A percentile compares a stretch with the other conserved stretches of the same genome.
These are phyloP conservation scores for Amborella trichopoda DNA, from an alignment of 164 flowering plant genomes.

Conservation along the genomic window DNA sequence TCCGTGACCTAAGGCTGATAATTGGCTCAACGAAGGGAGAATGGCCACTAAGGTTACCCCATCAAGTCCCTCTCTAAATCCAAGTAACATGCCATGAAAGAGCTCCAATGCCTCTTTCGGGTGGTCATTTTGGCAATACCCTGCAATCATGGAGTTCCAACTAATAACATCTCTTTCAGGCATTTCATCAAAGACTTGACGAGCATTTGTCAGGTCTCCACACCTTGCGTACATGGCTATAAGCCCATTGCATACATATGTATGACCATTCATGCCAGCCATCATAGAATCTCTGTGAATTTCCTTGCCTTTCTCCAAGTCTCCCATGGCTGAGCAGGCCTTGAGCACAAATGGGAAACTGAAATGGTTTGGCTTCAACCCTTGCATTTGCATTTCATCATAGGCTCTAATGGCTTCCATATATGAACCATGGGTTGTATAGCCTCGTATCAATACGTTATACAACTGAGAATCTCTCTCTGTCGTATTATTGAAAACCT, in stretches of 20 bases:
- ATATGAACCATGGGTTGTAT: conserved; percentile 23
- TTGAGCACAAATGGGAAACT: conserved; percentile 33
- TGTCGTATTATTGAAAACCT: conserved; percentile 22
- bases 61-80: conserved; percentile 13
- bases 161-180: conserved; percentile 24
- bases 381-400: conserved; percentile 12
- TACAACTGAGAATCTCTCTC: conserved; percentile 33
- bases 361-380: conserved; percentile 15
- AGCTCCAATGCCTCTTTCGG: conserved; percentile 17
- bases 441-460: conserved; percentile 29
- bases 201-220: conserved; percentile 10
- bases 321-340: conserved; percentile 27
- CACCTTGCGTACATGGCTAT: conserved; percentile 27
- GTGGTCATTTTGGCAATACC: conserved; percentile 20
- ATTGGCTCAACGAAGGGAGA: conserved; percentile 29
- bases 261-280: conserved; percentile 22
- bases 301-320: conserved; percentile 11
- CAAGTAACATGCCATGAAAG: conserved; percentile 15
- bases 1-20: conserved; percentile 22
- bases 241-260: conserved; percentile 34
- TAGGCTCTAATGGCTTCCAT: conserved; percentile 16
- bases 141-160: conserved; percentile 39
- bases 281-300: conserved; percentile 25
- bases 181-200: conserved; percentile 27
- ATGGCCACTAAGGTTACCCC: conserved; percentile 20